Base-by-base conservation (phyloP, 495 filamentous ascomycete species). In the Xeromyces bisporus region DNA sequence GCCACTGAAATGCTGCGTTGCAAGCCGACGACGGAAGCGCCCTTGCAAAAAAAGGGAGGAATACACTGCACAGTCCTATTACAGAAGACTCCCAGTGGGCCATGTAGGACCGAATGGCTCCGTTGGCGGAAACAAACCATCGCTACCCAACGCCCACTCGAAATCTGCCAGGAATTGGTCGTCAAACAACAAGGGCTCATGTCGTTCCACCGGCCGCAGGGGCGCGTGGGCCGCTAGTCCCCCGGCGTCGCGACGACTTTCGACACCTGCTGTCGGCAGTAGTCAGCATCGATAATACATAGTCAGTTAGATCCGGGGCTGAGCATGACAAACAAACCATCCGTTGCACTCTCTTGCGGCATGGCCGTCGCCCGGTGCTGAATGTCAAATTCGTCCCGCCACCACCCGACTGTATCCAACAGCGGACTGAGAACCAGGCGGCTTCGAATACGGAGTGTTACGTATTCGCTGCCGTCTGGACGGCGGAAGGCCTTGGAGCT, bases 371-470 rank as follows among this genome's bases (percentile, higher is more conserved):
- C 10, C 15, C 50, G 41, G 10, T 44, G 39, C 8, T 50, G 47
- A 3, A 47, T 41, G 28, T 57, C 56, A 28, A 53, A 62, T 34
- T 66, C 62, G 34, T 64, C 56, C 11, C 56, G 48, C 58, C 57
- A 67, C 62, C 62, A 66, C 58, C 60, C 63, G 4, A 63, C 44
- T 12, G 55, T 36, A 38, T 66, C 63, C n/a, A 64, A 38, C 6
- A 64, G 46, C 7, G 51, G 46, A 33, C 58, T 57, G 6, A 62
- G 41, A 0, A 51, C 46, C 5, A 67, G 41, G 4, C 61, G 51
- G 28, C 53, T 59, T 7, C 60, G 52, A 13, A 67, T 59, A 1
- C 61, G 48, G 15, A 62, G 47, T 1, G 46, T 38, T 0, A 47
- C 46, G 23, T 53, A 56, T 17, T 54, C 50, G 3, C 43, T 43